phyloP scores from a whole-genome alignment of 257 asterid genomes.

The Penstemon davidsonii region DNA sequence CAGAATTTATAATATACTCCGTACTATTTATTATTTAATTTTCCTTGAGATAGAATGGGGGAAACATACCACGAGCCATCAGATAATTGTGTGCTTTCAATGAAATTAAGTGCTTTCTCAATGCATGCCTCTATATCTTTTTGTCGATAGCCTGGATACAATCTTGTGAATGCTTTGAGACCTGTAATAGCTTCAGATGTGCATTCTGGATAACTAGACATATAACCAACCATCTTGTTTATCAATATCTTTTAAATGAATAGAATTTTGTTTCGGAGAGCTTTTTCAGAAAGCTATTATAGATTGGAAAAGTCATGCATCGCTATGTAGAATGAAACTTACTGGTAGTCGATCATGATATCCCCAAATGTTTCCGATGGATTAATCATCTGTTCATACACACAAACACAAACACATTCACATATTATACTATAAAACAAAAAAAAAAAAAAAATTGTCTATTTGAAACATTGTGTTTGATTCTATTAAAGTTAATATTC shows the following conservation, averaged over 20 bases:
- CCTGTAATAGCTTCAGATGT: conserved; percentile 56
- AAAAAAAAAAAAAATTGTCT: too few species aligned
- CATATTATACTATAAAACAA: too few species aligned
- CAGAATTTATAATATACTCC: too few species aligned
- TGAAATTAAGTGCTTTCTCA: conserved; percentile 32
- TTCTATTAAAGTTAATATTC: too few species aligned
- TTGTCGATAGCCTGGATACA: conserved; percentile 38
- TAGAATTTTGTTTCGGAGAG: neutral
- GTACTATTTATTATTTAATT: too few species aligned
- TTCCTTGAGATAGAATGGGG: too few species aligned
- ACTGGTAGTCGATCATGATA: conserved; percentile 75
- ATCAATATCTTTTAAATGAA: neutral
- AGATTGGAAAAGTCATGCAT: too few species aligned
- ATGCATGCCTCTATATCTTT: conserved; percentile 51
- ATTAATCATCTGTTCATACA: conserved; percentile 56
- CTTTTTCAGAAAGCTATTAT: too few species aligned
- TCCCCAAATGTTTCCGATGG: conserved; percentile 76
- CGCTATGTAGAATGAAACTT: conserved; percentile 22
- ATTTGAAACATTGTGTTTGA: too few species aligned
- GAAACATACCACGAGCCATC: conserved; percentile 56
- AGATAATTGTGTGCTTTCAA: conserved; percentile 41
- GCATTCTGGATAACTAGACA: conserved; percentile 55
- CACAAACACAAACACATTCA: neutral
- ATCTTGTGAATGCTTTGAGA: conserved; percentile 39
- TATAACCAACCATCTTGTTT: too few species aligned